Percentiles rank a stretch among this genome's conserved stretches.
Evolutionary conservation across 306 rosid genomes (phyloP).

Genomic region (Fagus crenata): DNA sequence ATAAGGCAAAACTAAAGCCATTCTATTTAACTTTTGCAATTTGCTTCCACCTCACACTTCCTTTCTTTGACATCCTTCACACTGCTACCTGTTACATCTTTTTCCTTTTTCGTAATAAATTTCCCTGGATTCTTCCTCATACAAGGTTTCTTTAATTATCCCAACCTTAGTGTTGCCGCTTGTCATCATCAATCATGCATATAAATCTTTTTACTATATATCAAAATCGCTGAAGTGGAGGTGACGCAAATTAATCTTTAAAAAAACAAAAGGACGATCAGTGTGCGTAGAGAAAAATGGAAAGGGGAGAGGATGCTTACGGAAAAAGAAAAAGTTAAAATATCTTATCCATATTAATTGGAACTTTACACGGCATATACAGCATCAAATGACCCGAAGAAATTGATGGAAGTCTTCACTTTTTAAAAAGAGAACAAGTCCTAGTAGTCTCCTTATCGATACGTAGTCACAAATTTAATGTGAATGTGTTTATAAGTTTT

Average conservation of each 20-base stretch:
- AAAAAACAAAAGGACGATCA: conserved; percentile 18
- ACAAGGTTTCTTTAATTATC: conserved; percentile 9
- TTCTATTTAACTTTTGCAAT: conserved; percentile 33
- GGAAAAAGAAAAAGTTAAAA: conserved; percentile 29
- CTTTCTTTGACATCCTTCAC: conserved; percentile 36
- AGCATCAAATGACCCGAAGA: conserved; percentile 29
- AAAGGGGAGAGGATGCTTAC: conserved; percentile 30
- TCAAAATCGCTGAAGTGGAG: conserved; percentile 31
- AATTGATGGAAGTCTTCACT: conserved; percentile 15
- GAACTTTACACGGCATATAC: conserved; percentile 63
- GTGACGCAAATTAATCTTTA: conserved; percentile 40
- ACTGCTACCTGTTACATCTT: neutral
- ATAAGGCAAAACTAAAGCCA: conserved; percentile 27
- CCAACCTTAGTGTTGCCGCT: conserved; percentile 15
- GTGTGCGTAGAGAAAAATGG: conserved; percentile 15
- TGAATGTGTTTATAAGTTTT: conserved; percentile 33
- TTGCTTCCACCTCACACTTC: conserved; percentile 36
- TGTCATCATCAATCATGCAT: conserved; percentile 17
- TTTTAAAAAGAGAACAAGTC: neutral
- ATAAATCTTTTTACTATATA: conserved; percentile 7
- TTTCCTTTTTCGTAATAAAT: conserved; percentile 16
- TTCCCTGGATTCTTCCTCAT: neutral
- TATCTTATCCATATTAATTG: conserved; percentile 56
- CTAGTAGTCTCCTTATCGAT: conserved; percentile 24
- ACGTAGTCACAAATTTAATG: conserved; percentile 2